Evolutionary conservation across 2,329 filamentous ascomycete genomes (phyloP), one percentile per base, ranked within the genome.

Genomic region (Colletotrichum truncatum): DNA sequence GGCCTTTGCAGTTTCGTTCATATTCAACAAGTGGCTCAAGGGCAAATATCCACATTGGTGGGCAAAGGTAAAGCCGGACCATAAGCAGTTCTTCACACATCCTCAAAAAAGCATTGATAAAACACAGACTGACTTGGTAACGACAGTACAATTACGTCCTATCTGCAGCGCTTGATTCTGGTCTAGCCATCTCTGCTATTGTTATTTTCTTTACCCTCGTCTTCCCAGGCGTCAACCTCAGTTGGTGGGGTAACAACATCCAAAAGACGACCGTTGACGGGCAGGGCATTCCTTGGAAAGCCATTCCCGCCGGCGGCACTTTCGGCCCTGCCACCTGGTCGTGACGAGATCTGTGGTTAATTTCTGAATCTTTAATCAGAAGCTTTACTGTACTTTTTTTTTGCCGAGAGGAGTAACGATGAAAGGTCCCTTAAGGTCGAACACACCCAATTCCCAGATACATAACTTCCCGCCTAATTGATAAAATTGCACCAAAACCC

Each of bases 171-270:
- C 71, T 81, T 6, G 78, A 81, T 62, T 77, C 75, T 2, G 80
- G 78, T 5, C 75, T 81, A 21, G 80, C 80, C 4, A 74, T 82
- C 2, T 75, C 78, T 0, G 78, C 77, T 0, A 75, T 82, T 14
- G 72, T 82, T 25, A 81, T 81, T 26, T 81, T 81, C 70, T 81
- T 82, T 53, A 78, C 74, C 45, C 77, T 82, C 45, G 76, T 76
- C 14, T 78, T 82, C 45, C 77, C 78, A 0, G 78, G 77, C 4
- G 74, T 75, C 5, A 70, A 68, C 5, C 66, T 81, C 41, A 70
- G 66, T 25, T 81, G 79, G 79, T 81, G 79, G 79, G 79, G 79
- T 0, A 83, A 82, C 38, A 56, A 45, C 9, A 39, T 71, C 16
- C 66, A 68, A 4, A 46, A 38, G 21, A 76, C 72, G 0, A 82